Evolutionary conservation across 768 basidiomycete species (phyloP), one percentile per base, ranked within the genome.

Genomic region (Hypsizygus marmoreus): DNA sequence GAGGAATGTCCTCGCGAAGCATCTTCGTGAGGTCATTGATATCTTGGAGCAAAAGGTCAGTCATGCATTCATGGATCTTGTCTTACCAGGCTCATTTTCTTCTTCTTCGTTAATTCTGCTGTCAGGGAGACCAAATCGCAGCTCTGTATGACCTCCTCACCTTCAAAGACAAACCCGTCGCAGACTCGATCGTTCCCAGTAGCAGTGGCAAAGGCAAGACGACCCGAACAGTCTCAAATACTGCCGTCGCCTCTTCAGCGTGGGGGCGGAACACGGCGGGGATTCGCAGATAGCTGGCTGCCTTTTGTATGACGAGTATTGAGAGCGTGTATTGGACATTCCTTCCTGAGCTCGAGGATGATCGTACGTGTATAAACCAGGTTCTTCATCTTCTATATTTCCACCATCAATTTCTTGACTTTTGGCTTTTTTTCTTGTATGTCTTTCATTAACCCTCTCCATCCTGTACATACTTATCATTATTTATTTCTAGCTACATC

Each of bases 41-140:
- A 75, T 88, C 34, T 74, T 99, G 29, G 97, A 98, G 59, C 82
- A 85, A 57, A 97, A 95, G 86, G 94, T 90, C 50, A 47, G 57
- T 64, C 40, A 40, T 35, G 22, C 1, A 24, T 20, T 14, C 14
- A 4, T 24, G 19, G 28, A 13, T 14, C 28, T 37, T 17, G 36
- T 25, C 17, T 45, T 53, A 30, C 23, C 17, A 26, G 26, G 33
- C 46, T 40, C 38, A 22, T 23, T 4, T 17, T 19, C 16, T 36
- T 6, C 9, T 11, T 19, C 25, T 31, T 29, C n/a, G 16, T 25
- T 47, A 39, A 40, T 44, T 43, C 23, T 52, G 39, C 28, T 40
- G 28, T 31, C 60, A 93, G 91, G 93, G 93, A 17, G 90, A 95
- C 68, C 93, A 95, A 65, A 95, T 97, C 47, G 87, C 92, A n/a